Conservation (phyloP, 2,329 filamentous ascomycete species). For the Aspergillus clavatus region DNA sequence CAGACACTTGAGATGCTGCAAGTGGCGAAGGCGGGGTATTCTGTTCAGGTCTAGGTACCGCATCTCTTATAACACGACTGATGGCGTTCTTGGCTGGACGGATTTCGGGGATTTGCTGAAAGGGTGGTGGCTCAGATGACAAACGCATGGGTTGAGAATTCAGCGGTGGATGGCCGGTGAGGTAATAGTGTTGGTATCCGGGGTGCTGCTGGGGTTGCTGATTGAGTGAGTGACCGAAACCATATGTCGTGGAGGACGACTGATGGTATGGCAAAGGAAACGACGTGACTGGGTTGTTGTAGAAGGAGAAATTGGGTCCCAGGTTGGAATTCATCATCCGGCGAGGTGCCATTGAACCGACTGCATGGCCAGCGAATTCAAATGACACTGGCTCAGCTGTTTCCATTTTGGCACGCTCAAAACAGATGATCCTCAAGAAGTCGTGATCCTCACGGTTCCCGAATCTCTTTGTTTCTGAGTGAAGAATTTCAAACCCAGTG, state of each 20-base stretch:
- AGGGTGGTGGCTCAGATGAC: conserved; percentile 25
- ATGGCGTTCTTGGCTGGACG: conserved; percentile 36
- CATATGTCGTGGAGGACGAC: conserved; percentile 26
- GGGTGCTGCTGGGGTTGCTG: conserved; percentile 26
- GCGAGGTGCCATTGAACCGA: conserved; percentile 34
- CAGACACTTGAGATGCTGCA: conserved; percentile 4
- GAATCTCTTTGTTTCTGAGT: too few relatives aligned
- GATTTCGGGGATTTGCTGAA: conserved; percentile 35
- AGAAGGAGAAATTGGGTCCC: conserved; percentile 33
- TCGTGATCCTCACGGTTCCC: too few relatives aligned
- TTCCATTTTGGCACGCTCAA: conserved; percentile 32
- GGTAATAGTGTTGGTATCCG: conserved; percentile 33
- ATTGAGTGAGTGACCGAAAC: conserved; percentile 31
- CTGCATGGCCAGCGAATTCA: conserved; percentile 35
- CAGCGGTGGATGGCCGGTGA: conserved; percentile 26
- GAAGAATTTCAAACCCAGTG: too few relatives aligned
- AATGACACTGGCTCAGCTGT: conserved; percentile 39
- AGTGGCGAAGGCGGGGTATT: conserved; percentile 3
- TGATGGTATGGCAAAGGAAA: conserved; percentile 37
- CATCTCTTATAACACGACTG: conserved; percentile 23
- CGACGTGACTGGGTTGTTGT: conserved; percentile 31
- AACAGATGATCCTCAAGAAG: too few relatives aligned
- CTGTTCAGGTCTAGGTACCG: conserved; percentile 12
- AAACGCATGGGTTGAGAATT: conserved; percentile 26
- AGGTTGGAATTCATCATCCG: conserved; percentile 36